Evolutionary conservation across 2,329 filamentous ascomycete species (phyloP), one percentile per base, ranked within the genome.

Genomic region (Ophiostoma triangulosporum): DNA sequence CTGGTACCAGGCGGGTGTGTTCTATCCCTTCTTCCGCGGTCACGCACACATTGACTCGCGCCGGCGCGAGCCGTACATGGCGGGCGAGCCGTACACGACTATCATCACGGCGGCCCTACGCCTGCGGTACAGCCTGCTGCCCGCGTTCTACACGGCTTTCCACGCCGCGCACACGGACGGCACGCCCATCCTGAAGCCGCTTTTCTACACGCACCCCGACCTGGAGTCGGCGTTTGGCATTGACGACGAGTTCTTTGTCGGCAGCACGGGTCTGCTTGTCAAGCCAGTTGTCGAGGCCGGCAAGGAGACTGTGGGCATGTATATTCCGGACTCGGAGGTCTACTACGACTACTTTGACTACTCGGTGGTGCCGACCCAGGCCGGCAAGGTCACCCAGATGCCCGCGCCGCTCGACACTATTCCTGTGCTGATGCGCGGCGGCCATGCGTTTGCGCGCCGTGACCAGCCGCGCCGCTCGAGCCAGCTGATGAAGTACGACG

Each of bases 281-380:
- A 97, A 96, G 70, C 93, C 93, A 0, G 83, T 97, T 14, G 85
- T 89, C 1, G 79, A 83, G 24, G 81, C 95, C 68, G 86, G 82
- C 58, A 81, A 83, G 48, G 76, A 78, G 17, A 81, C 78, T 20
- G 81, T 83, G 0, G 83, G 89, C 20, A 78, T 98, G 54, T 96
- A 94, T 70, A 80, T 98, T 52, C 84, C 90, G 1, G 91, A 97
- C 61, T 78, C 84, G 55, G 87, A 94, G 67, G 77, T 86, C 52
- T 97, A 98, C 69, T 98, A 90, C 64, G 87, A 97, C 69, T 98
- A 98, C 72, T 94, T 93, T 65, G 88, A 88, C 62, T 96, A 88
- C 70, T 80, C 84, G 40, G 72, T 80, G 43, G 81, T 94, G 64
- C 68, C 73, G 36, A 83, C 82, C 22, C 77, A 84, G 24, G 81